Base-by-base conservation (phyloP, 1,284 basidiomycete species). In the Vanrija sp. region DNA sequence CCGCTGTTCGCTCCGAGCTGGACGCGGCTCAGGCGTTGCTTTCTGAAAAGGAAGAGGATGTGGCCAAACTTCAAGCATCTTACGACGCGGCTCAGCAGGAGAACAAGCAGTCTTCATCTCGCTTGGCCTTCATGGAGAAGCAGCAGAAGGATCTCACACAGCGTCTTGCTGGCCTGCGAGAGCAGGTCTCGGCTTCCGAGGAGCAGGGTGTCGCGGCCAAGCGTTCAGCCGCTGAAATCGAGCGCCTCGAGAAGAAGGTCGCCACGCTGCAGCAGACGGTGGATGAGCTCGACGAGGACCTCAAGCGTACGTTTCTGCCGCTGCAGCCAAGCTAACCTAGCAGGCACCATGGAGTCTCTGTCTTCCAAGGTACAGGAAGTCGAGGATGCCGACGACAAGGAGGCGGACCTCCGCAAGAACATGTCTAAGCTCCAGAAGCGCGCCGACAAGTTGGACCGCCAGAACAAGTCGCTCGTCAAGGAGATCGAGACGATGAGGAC, bases 221-320 rank as follows among this genome's bases (percentile, higher is more conserved):
- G 39, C 31, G 31, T 14, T 12, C 31, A 2, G 12, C 31, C 12
- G 36, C 27, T 2, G 67, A 80, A 59, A 65, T 54, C 24, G 56
- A 59, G 20, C 51, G 49, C 3, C 55, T 64, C 12, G 23, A 38
- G 56, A 57, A 56, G 49, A 73, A 51, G 39, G 48, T 71, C 12
- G 47, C 49, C 38, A 20, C n/a, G 38, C 38, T 39, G 38, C n/a
- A 39, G 12, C 38, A 39, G n/a, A 39, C 38, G 2, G 19, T 39
- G 1, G 51, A 31, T 1, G 51, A 53, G n/a, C 36, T 51, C 8
- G 24, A 47, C 22, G 57, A 59, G 39, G 57, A 59, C 41, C n/a
- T 59, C 0, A 20, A 56, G 43, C 45, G 57, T 47, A 20, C 25
- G 53, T 49, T 14, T 1, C 3, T 5, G 16, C 3, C 5, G 3